phyloP scores from a whole-genome alignment of 805 yeast genomes.

The Pichia rugopelliculosa region DNA sequence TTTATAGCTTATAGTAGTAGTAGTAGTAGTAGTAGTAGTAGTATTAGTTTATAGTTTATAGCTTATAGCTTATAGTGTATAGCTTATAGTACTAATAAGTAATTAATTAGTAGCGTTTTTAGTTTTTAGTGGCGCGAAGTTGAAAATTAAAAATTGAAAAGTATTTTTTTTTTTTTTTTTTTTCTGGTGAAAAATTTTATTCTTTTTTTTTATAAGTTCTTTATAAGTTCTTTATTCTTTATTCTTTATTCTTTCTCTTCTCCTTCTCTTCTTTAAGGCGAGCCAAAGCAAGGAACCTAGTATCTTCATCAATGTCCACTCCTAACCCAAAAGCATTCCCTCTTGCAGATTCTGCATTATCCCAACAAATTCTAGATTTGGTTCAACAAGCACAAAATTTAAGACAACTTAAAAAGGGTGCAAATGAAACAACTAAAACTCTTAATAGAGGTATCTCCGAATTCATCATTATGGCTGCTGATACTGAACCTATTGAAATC shows the following conservation, averaged over 20 bases:
- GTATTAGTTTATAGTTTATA: too few relatives aligned
- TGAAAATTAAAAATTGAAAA: too few relatives aligned
- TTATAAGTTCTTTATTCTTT: background rate
- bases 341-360: slow-evolving; percentile 89
- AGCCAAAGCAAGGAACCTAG: slow-evolving; percentile 50
- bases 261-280: slow-evolving; percentile 26
- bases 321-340: slow-evolving; percentile 99
- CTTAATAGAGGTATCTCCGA: slow-evolving; percentile 99
- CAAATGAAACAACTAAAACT: slow-evolving; percentile 98
- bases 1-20: too few relatives aligned
- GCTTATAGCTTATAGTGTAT: too few relatives aligned
- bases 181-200: background rate
- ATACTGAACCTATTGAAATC: slow-evolving; percentile 98
- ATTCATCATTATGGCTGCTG: slow-evolving; percentile 99
- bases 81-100: too few relatives aligned
- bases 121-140: too few relatives aligned
- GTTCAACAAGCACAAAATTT: slow-evolving; percentile 96
- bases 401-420: slow-evolving; percentile 99
- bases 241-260: background rate
- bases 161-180: background rate
- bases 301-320: slow-evolving; percentile 51
- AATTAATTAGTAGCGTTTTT: too few relatives aligned
- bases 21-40: too few relatives aligned
- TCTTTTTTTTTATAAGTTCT: background rate
- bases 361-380: slow-evolving; percentile 96